These are phyloP conservation scores for Dispira simplex DNA, from an alignment of 192 early-diverging fungal genomes.

Conservation along the genomic window DNA sequence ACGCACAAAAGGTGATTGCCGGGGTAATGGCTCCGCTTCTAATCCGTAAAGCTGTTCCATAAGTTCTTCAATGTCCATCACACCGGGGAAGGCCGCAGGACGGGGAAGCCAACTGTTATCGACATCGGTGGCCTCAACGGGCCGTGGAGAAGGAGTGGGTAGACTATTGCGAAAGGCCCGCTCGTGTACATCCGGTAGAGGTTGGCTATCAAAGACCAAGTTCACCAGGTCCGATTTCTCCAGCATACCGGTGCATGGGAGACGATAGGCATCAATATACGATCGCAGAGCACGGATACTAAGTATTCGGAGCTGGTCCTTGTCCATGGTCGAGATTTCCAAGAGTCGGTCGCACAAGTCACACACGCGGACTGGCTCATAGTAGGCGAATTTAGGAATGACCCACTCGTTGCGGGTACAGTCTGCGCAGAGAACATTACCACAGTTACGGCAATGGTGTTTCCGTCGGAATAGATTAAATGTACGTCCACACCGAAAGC, in stretches of 20 bases:
- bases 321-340: background rate
- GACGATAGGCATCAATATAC: background rate
- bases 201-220: background rate
- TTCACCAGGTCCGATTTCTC: slow-evolving; percentile 8
- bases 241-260: background rate
- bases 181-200: slow-evolving; percentile 1
- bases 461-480: background rate
- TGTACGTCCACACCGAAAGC: background rate
- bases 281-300: background rate
- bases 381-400: background rate
- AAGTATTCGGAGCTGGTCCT: background rate
- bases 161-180: background rate
- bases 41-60: background rate
- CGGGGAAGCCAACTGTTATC: background rate
- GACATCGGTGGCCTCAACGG: background rate
- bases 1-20: background rate
- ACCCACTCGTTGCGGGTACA: slow-evolving; percentile 5
- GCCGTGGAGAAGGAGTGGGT: background rate
- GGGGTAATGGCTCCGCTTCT: background rate
- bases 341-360: slow-evolving; percentile 7
- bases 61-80: background rate
- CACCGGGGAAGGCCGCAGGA: background rate
- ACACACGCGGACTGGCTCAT: slow-evolving; percentile 6
- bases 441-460: slow-evolving; percentile 11
- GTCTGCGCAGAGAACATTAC: slow-evolving; percentile 3